Conservation (phyloP, 1,139 yeast genomes). For the Candida sp. region DNA sequence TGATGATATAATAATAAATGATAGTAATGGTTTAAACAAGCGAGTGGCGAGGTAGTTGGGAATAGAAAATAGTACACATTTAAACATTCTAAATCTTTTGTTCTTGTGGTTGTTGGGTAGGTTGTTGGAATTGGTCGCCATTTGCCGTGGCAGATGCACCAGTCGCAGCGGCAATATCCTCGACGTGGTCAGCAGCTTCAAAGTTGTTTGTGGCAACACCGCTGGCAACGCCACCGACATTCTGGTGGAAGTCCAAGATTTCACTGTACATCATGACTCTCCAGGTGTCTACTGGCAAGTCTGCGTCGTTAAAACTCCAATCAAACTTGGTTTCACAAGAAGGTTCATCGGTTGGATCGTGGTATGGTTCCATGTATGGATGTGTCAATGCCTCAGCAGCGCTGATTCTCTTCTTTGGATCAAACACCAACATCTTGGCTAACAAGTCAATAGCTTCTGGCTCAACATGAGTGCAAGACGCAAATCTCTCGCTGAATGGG, state of each 20-base stretch:
- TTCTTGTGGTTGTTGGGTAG: conserved; percentile 28
- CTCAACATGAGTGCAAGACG: conserved; percentile 70
- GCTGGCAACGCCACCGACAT: conserved; percentile 46
- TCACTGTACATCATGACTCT: conserved; percentile 99
- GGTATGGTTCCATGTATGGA: conserved; percentile 96
- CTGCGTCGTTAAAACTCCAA: conserved; percentile 99
- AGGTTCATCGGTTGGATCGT: conserved; percentile 98
- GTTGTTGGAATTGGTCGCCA: conserved; percentile 32
- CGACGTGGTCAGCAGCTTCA: conserved; percentile 10
- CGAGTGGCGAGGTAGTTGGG: background rate
- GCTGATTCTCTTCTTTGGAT: conserved; percentile 91
- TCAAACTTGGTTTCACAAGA: conserved; percentile 92
- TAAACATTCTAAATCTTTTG: conserved; percentile 5
- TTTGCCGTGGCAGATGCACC: conserved; percentile 19
- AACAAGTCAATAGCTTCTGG: conserved; percentile 91
- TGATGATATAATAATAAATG: too few species aligned
- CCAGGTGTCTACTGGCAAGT: conserved; percentile 98
- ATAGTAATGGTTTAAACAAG: background rate
- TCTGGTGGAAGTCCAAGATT: conserved; percentile 92
- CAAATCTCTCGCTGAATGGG: conserved; percentile 83
- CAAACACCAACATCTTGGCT: conserved; percentile 91
- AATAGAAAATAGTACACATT: background rate
- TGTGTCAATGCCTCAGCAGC: conserved; percentile 92
- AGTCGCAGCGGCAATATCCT: conserved; percentile 7
- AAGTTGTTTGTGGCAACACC: conserved; percentile 17